A percentile compares a stretch with the other conserved stretches of the same genome.
Conservation (phyloP, 2,329 filamentous ascomycete genomes). For the Penicillium sumatraense region DNA sequence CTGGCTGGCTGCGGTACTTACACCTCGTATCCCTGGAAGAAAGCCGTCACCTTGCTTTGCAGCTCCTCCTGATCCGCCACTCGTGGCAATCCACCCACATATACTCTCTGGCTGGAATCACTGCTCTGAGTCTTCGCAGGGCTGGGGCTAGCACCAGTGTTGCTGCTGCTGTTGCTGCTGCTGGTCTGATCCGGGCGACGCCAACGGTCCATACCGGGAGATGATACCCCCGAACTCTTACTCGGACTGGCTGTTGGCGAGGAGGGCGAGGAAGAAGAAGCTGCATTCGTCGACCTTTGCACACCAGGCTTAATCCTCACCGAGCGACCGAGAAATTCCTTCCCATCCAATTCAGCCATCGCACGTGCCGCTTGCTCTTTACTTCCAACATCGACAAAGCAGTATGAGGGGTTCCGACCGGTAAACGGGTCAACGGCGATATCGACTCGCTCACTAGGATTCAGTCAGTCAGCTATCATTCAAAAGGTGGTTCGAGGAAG, state of each 20-base stretch:
- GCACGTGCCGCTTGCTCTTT: slow-evolving; percentile 62
- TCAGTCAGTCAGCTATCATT: slow-evolving; percentile 5
- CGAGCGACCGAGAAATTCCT: slow-evolving; percentile 60
- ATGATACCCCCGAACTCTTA: not conserved
- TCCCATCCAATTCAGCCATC: slow-evolving; percentile 61
- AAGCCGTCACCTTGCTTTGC: slow-evolving; percentile 46
- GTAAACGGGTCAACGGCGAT: slow-evolving; percentile 72
- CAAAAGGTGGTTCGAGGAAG: not conserved
- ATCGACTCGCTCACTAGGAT: slow-evolving; percentile 61
- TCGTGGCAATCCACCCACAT: slow-evolving; percentile 52
- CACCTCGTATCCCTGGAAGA: slow-evolving; percentile 53
- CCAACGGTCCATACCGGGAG: slow-evolving; percentile 48
- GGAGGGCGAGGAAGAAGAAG: slow-evolving; percentile 13
- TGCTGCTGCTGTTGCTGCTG: not conserved
- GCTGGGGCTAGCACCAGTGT: not conserved
- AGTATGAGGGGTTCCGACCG: slow-evolving; percentile 73
- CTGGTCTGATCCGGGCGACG: slow-evolving; percentile 44
- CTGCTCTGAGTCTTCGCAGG: slow-evolving; percentile 36
- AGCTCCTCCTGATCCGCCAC: slow-evolving; percentile 48
- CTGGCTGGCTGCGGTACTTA: slow-evolving; percentile 34
- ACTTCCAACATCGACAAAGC: slow-evolving; percentile 70
- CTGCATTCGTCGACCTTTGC: slow-evolving; percentile 49
- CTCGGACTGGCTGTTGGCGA: not conserved
- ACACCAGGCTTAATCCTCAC: slow-evolving; percentile 69
- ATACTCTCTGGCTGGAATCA: slow-evolving; percentile 49